Percentiles rank a stretch among this genome's conserved stretches.
These are phyloP conservation scores for Zymoseptoria tritici DNA, from an alignment of 2,329 filamentous ascomycete species.

Conservation along the genomic window DNA sequence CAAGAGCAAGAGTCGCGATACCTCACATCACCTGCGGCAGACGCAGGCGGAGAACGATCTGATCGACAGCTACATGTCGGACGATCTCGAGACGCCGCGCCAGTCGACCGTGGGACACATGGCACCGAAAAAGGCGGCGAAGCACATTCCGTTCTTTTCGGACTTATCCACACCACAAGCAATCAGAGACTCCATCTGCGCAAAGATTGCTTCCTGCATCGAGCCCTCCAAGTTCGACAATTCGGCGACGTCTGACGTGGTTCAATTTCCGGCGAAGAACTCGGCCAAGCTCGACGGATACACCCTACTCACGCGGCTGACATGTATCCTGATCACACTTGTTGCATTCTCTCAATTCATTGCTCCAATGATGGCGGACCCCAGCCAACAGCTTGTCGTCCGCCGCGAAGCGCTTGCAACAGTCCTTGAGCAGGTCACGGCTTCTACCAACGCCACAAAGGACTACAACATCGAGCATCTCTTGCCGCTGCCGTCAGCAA, in stretches of 20 bases:
- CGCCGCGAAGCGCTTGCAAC: conserved; percentile 15
- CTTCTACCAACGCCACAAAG: conserved; percentile 12
- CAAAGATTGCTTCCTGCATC: conserved; percentile 10
- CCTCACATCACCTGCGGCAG: conserved; percentile 7
- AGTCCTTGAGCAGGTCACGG: conserved; percentile 13
- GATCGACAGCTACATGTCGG: conserved; percentile 24
- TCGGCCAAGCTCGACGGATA: neutral
- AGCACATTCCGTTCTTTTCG: conserved; percentile 15
- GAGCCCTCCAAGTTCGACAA: neutral
- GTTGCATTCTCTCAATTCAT: neutral
- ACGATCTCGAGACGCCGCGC: conserved; percentile 27
- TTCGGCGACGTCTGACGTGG: conserved; percentile 2
- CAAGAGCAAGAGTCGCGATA: neutral
- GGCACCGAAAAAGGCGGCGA: neutral
- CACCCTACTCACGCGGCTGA: neutral
- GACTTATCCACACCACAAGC: neutral
- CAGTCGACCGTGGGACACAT: conserved; percentile 20
- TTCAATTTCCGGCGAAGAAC: conserved; percentile 8
- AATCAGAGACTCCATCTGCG: conserved; percentile 12
- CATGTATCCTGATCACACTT: neutral
- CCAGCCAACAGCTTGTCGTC: conserved; percentile 4
- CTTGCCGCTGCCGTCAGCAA: conserved; percentile 13
- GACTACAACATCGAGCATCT: conserved; percentile 22
- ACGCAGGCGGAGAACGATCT: conserved; percentile 19
- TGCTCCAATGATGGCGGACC: neutral